Percentiles rank a stretch among this genome's conserved stretches.
These are phyloP conservation scores for Diaporthe citri DNA, from an alignment of 2,329 filamentous ascomycete genomes.

Conservation along the genomic window DNA sequence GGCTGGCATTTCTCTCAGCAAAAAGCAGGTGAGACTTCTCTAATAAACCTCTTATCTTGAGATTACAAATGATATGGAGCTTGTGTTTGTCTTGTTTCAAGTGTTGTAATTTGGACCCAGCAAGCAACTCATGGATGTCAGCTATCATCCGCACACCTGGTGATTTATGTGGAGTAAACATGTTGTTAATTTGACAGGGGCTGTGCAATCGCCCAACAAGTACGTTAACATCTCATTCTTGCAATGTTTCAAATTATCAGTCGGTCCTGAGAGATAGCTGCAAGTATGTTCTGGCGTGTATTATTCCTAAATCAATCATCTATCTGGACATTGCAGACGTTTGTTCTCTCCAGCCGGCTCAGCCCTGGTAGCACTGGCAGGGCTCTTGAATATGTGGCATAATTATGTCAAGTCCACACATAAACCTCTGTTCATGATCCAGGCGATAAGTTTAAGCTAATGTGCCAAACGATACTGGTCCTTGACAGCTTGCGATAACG, in stretches of 20 bases:
- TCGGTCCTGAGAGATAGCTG: too few species aligned
- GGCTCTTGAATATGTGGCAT: not conserved
- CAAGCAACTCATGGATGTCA: not conserved
- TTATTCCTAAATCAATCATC: too few species aligned
- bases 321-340: too few species aligned
- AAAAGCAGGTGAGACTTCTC: too few species aligned
- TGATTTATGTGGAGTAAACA: not conserved
- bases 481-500: not conserved
- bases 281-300: too few species aligned
- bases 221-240: not conserved
- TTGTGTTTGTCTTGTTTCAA: not conserved
- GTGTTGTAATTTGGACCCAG: not conserved
- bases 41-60: too few species aligned
- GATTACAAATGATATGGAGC: not conserved
- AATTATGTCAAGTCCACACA: not conserved
- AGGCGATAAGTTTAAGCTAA: not conserved
- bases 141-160: not conserved
- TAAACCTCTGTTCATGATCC: not conserved
- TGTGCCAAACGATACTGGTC: not conserved
- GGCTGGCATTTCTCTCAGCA: too few species aligned
- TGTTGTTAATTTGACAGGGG: not conserved
- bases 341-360: too few species aligned
- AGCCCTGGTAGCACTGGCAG: not conserved
- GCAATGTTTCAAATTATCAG: not conserved
- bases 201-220: not conserved